Conservation (phyloP, 1,284 basidiomycete genomes). For the Erythrobasidium hasegawianum region DNA sequence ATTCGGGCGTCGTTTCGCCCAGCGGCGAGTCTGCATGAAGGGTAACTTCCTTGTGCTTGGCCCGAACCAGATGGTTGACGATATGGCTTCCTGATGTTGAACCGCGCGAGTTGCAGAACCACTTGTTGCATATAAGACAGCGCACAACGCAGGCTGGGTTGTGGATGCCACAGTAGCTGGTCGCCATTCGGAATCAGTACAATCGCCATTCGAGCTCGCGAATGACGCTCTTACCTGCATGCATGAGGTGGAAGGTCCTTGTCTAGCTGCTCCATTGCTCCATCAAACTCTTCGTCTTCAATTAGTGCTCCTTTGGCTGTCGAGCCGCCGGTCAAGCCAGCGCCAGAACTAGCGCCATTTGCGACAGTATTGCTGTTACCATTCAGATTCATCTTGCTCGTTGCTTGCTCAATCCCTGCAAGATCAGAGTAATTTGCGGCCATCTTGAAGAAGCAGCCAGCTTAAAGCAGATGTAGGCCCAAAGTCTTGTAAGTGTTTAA, state of each 20-base stretch:
- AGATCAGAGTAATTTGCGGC: background rate
- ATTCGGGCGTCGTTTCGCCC: conserved; percentile 93
- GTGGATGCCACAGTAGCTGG: conserved; percentile 97
- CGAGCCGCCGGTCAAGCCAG: conserved; percentile 1
- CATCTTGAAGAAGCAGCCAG: no score
- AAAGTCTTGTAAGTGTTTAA: no score
- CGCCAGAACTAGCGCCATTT: background rate
- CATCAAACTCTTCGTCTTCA: conserved; percentile 75
- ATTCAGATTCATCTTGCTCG: conserved; percentile 11
- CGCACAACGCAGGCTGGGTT: conserved; percentile 95
- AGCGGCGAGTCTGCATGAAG: conserved; percentile 91
- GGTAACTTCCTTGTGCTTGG: conserved; percentile 98
- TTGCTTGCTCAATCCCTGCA: background rate
- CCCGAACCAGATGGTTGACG: conserved; percentile 96
- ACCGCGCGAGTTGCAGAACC: conserved; percentile 99
- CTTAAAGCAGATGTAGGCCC: no score
- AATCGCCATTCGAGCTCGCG: background rate
- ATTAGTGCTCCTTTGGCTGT: conserved; percentile 16
- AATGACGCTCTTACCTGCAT: conserved; percentile 65
- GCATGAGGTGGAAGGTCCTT: conserved; percentile 84
- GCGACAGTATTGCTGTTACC: background rate
- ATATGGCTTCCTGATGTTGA: conserved; percentile 98
- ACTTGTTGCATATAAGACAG: conserved; percentile 91
- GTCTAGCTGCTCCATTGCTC: conserved; percentile 75
- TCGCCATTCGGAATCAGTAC: background rate